Evolutionary conservation across 352 stramenopile species (phyloP).

Genomic region (Elongisporangium anandrum): DNA sequence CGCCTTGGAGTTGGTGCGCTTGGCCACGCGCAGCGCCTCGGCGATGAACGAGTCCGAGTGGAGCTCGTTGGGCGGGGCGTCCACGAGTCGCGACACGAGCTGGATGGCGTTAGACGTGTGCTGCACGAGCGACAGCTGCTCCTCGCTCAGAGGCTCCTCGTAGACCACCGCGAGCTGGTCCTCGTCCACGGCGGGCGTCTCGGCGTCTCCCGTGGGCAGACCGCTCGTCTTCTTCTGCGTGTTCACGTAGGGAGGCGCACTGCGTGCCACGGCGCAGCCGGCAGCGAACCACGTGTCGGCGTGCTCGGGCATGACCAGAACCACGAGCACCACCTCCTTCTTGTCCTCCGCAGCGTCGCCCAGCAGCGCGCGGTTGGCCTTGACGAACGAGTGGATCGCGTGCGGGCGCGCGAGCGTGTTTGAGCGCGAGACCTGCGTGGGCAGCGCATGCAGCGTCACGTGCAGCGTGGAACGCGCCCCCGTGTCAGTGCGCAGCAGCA

Average conservation of each 20-base stretch:
- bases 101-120: slow-evolving; percentile 81
- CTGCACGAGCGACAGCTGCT: slow-evolving; percentile 35
- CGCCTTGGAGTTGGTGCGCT: slow-evolving; percentile 52
- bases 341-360: slow-evolving; percentile 8
- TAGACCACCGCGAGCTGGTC: slow-evolving; percentile 55
- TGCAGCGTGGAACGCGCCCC: slow-evolving; percentile 18
- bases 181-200: slow-evolving; percentile 15
- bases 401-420: slow-evolving; percentile 74
- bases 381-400: slow-evolving; percentile 63
- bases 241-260: slow-evolving; percentile 48
- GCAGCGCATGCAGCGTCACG: slow-evolving; percentile 54
- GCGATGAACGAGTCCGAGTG: slow-evolving; percentile 87
- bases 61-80: slow-evolving; percentile 89
- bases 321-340: slow-evolving; percentile 45
- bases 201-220: slow-evolving; percentile 16
- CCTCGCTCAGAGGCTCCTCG: slow-evolving; percentile 22
- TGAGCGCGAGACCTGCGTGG: slow-evolving; percentile 56
- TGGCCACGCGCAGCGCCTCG: slow-evolving; percentile 60
- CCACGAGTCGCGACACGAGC: slow-evolving; percentile 83
- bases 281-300: slow-evolving; percentile 52
- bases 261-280: slow-evolving; percentile 44
- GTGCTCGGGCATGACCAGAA: slow-evolving; percentile 46
- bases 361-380: slow-evolving; percentile 34
- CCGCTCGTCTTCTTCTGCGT: slow-evolving; percentile 35
- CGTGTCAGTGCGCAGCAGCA: slow-evolving; percentile 23